Conservation (phyloP, 2,329 filamentous ascomycete species). For the Apiospora pterosperma region DNA sequence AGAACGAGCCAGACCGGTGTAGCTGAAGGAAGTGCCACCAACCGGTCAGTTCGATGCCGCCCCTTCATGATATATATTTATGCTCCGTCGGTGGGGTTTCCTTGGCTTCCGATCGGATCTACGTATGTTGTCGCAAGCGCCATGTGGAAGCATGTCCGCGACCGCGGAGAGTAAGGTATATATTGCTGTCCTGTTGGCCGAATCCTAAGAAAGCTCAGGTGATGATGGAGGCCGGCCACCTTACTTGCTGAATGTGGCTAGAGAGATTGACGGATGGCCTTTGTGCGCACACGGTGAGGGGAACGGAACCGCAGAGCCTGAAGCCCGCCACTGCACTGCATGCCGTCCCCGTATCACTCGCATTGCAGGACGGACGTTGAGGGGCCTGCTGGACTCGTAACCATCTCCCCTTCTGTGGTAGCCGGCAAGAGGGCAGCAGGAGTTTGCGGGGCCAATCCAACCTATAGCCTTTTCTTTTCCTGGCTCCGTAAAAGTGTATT, state of each 20-base stretch:
- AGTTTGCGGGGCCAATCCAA: background rate
- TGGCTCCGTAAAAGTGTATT: background rate
- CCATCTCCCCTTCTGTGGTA: background rate
- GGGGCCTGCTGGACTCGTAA: background rate
- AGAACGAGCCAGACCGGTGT: background rate
- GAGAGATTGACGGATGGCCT: background rate
- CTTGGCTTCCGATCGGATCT: background rate
- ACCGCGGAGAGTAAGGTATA: background rate
- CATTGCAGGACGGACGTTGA: background rate
- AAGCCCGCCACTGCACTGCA: background rate
- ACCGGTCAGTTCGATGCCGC: background rate
- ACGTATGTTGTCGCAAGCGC: background rate
- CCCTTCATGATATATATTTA: background rate
- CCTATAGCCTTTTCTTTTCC: background rate
- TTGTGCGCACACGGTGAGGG: too few relatives aligned
- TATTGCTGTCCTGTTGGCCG: background rate
- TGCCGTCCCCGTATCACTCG: background rate
- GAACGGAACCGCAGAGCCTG: background rate
- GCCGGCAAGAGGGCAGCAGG: background rate
- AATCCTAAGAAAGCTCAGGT: background rate
- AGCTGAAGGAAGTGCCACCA: background rate
- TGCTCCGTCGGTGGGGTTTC: background rate
- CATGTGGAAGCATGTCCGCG: background rate
- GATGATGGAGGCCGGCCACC: background rate
- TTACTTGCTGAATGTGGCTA: background rate